Percentiles rank a stretch among this genome's conserved stretches.
These are phyloP conservation scores for Eucalyptus regnans DNA, from an alignment of 345 rosid species.

Conservation along the genomic window DNA sequence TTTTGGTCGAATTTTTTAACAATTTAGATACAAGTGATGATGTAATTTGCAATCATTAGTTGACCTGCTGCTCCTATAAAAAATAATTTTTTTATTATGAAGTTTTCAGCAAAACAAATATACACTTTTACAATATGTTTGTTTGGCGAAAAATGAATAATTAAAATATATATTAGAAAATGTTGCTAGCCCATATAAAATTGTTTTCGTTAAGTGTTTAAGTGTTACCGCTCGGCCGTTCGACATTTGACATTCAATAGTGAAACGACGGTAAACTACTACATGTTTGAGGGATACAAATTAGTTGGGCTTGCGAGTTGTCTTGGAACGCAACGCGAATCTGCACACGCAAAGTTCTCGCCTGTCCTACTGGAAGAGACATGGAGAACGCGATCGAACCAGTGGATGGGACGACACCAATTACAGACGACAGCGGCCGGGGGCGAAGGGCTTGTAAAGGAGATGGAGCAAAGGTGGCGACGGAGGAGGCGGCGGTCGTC, in stretches of 20 bases:
- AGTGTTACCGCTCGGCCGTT: too few relatives aligned
- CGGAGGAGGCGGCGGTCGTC: background rate
- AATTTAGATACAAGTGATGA: background rate
- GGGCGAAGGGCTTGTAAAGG: background rate
- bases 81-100: background rate
- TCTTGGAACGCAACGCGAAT: background rate
- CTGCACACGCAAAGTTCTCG: background rate
- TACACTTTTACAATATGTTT: accelerated
- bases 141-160: accelerated
- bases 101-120: accelerated
- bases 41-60: background rate
- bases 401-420: background rate
- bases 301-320: background rate
- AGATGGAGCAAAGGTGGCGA: background rate
- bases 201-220: background rate
- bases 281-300: background rate
- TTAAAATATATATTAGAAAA: background rate
- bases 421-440: background rate
- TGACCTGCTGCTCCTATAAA: background rate
- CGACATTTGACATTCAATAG: background rate
- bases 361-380: background rate
- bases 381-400: background rate
- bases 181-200: background rate
- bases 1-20: too few relatives aligned
- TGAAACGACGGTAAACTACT: background rate